Conservation (phyloP, 2,329 filamentous ascomycete species). For the Talaromyces sp. region DNA sequence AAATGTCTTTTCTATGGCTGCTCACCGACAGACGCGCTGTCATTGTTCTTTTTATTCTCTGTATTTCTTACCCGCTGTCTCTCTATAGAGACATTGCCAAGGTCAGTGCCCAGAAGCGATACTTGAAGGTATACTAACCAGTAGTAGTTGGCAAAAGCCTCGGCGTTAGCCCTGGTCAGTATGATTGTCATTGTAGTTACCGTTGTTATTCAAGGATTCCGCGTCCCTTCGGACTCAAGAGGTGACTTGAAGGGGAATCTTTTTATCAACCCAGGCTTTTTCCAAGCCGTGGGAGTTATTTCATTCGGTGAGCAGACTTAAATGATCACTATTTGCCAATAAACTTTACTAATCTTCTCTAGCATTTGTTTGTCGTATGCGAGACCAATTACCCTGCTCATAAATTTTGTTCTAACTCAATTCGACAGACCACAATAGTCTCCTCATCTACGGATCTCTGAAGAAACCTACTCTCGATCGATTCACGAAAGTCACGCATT, state of each 20-base stretch:
- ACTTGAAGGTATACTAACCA: slow-evolving; percentile 24
- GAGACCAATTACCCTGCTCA: not conserved
- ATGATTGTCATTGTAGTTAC: slow-evolving; percentile 88
- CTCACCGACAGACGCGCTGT: slow-evolving; percentile 74
- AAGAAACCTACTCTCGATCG: slow-evolving; percentile 92
- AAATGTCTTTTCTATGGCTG: slow-evolving; percentile 72
- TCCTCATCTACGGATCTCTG: slow-evolving; percentile 94
- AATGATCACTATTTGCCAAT: not conserved
- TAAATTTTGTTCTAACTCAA: slow-evolving; percentile 16
- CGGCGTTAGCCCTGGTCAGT: slow-evolving; percentile 83
- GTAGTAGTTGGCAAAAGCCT: slow-evolving; percentile 82
- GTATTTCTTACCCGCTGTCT: slow-evolving; percentile 83
- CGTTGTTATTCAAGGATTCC: slow-evolving; percentile 74
- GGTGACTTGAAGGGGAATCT: slow-evolving; percentile 67
- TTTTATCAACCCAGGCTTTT: slow-evolving; percentile 79
- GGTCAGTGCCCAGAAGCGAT: slow-evolving; percentile 42
- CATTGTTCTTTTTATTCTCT: slow-evolving; percentile 81
- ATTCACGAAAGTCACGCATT: slow-evolving; percentile 88
- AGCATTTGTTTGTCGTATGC: slow-evolving; percentile 62
- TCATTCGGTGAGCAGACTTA: slow-evolving; percentile 67
- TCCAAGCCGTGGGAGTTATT: slow-evolving; percentile 95
- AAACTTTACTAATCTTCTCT: slow-evolving; percentile 25
- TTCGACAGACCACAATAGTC: slow-evolving; percentile 74
- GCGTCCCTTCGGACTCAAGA: slow-evolving; percentile 64
- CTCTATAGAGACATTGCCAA: slow-evolving; percentile 96